Base-by-base conservation (phyloP, 176 grass and related monocot species). In the Zoysia pacifica region DNA sequence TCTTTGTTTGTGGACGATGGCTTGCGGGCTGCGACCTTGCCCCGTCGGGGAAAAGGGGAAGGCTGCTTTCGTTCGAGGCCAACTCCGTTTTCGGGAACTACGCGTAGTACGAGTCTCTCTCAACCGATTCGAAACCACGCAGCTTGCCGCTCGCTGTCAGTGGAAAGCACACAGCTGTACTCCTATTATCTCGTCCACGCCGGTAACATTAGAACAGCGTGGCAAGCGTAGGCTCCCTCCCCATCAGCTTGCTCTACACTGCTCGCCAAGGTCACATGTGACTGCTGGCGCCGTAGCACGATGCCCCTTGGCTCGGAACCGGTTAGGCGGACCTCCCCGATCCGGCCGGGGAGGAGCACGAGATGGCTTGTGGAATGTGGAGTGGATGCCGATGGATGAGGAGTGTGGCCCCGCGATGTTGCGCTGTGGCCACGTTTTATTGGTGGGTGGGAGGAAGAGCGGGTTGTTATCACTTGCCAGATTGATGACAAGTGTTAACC, bases 1-100 rank as follows among this genome's bases (percentile, higher is more conserved):
- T 53, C 48, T 16, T 16, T 28, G 56, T 60, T 9, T 53, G 70
- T 72, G 70, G 48, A 9, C 52, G 50, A 9, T 72, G 50, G 70
- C 36, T 55, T 54, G 50, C 48, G 2, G 49, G 13, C 28, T 9
- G 35, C 48, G 52, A 16, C 48, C 35, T 8, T 4, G 49, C 70
- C 70, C 6, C 35, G 50, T 73, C 55, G 11, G 11, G 70, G 36
- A 38, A 55, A 73, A 9, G 49, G 39, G n/a, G 5, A 5, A 5
- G 64, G 1, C 37, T 70, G 78, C 78, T 86, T 86, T 86, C 73
- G 50, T 43, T 19, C 1, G 78, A 54, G 64, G 53, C 1, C 71
- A 39, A 39, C 81, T 75, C 84, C 71, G 6, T 81, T 81, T 79
- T 81, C 65, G 38, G 78, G 65, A 70, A 18, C 54, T 40, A 56